Evolutionary conservation across 2,329 filamentous ascomycete genomes (phyloP).

Genomic region (Paramyrothecium sp.): DNA sequence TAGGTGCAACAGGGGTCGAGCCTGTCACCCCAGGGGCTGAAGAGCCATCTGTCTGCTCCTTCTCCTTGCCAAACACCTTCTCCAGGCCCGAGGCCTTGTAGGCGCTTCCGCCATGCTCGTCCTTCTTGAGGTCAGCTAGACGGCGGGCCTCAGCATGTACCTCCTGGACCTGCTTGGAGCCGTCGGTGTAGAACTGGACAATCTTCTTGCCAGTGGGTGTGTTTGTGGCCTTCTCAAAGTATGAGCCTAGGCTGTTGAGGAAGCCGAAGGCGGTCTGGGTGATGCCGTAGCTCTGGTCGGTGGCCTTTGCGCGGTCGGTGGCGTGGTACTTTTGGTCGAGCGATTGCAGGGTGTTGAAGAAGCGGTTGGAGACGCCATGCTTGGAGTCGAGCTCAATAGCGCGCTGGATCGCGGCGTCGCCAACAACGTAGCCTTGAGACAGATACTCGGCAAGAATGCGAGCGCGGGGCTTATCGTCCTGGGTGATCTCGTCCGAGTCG

Average conservation of each 20-base stretch:
- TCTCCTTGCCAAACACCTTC: slow-evolving; percentile 55
- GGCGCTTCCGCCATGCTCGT: slow-evolving; percentile 57
- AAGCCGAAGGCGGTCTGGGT: slow-evolving; percentile 67
- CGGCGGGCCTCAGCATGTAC: slow-evolving; percentile 90
- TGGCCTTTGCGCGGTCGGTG: slow-evolving; percentile 77
- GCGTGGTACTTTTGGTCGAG: slow-evolving; percentile 88
- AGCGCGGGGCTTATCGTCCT: slow-evolving; percentile 94
- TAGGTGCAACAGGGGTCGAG: slow-evolving; percentile 4
- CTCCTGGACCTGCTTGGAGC: slow-evolving; percentile 87
- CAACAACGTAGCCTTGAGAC: slow-evolving; percentile 87
- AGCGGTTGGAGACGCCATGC: slow-evolving; percentile 80
- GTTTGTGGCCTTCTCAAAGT: slow-evolving; percentile 90
- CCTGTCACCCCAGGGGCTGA: slow-evolving; percentile 8
- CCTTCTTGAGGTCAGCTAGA: slow-evolving; percentile 82
- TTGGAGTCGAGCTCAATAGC: slow-evolving; percentile 87
- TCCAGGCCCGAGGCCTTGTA: slow-evolving; percentile 59
- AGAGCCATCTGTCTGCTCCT: slow-evolving; percentile 26
- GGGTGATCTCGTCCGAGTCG: slow-evolving; percentile 70
- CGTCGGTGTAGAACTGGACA: slow-evolving; percentile 81
- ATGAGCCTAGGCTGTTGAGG: slow-evolving; percentile 69
- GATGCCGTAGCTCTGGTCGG: slow-evolving; percentile 84
- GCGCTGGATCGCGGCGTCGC: slow-evolving; percentile 69
- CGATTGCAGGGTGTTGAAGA: slow-evolving; percentile 71
- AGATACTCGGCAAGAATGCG: slow-evolving; percentile 96
- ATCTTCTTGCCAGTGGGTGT: slow-evolving; percentile 88